A percentile compares a stretch with the other conserved stretches of the same genome.
Evolutionary conservation across 2,329 filamentous ascomycete genomes (phyloP).

Genomic region (Cryphonectria naterciae): DNA sequence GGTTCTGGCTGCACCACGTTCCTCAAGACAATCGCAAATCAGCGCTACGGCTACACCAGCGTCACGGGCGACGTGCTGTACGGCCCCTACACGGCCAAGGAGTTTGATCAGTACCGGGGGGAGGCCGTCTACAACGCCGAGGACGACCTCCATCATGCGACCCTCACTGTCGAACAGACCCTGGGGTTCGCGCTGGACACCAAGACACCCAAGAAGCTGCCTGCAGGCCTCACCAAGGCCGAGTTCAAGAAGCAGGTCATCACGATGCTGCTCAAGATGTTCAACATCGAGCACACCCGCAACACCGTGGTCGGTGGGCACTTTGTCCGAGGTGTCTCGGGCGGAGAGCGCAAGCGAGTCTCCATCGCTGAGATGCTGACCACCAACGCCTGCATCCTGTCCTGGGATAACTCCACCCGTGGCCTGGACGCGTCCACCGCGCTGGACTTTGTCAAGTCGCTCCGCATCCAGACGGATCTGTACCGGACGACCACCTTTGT

Average conservation of each 20-base stretch:
- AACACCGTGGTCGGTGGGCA: conserved; percentile 84
- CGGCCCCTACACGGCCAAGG: conserved; percentile 71
- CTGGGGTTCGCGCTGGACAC: conserved; percentile 83
- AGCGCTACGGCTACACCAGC: conserved; percentile 59
- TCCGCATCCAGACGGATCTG: conserved; percentile 81
- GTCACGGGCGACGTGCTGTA: conserved; percentile 74
- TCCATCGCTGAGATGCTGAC: conserved; percentile 84
- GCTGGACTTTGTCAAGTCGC: conserved; percentile 59
- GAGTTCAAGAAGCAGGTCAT: conserved; percentile 80
- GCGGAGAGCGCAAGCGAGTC: conserved; percentile 79
- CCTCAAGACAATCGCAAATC: conserved; percentile 69
- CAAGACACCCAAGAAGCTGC: conserved; percentile 81
- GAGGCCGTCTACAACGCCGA: conserved; percentile 87
- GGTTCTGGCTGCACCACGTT: conserved; percentile 75
- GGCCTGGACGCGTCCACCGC: conserved; percentile 61
- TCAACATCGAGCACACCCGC: conserved; percentile 88
- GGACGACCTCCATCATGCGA: conserved; percentile 84
- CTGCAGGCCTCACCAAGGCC: conserved; percentile 70
- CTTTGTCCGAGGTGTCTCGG: conserved; percentile 79
- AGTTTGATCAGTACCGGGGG: conserved; percentile 76
- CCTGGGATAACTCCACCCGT: conserved; percentile 69
- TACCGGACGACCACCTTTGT: conserved; percentile 86
- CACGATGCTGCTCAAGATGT: conserved; percentile 80
- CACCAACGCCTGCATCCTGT: conserved; percentile 71
- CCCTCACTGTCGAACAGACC: conserved; percentile 85